A percentile compares a stretch with the other conserved stretches of the same genome.
Conservation (phyloP, 2,329 filamentous ascomycete species). For the Stemphylium beticola region DNA sequence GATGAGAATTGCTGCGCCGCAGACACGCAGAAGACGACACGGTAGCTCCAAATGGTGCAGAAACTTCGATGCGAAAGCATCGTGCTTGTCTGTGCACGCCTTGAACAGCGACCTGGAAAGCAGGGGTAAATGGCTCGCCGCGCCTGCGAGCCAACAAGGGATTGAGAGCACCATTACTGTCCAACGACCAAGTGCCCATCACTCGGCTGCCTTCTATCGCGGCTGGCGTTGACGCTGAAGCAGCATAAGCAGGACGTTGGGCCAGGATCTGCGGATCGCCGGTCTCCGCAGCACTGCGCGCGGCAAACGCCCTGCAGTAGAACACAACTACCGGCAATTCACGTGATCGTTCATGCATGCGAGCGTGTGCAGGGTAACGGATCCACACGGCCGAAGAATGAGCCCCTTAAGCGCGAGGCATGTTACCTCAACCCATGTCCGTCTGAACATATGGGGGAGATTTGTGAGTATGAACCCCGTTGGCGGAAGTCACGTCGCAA, state of each 20-base stretch:
- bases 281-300: not conserved
- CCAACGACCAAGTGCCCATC: not conserved
- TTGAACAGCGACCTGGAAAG: not conserved
- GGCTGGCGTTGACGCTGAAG: not conserved
- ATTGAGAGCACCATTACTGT: not conserved
- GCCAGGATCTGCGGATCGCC: not conserved
- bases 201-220: not conserved
- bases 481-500: no score
- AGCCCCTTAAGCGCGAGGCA: not conserved
- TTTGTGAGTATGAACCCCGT: not conserved
- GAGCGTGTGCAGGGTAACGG: not conserved
- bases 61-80: not conserved
- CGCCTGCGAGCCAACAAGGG: not conserved
- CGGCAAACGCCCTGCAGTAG: not conserved
- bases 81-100: not conserved
- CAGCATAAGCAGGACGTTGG: conserved; percentile 1
- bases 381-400: not conserved
- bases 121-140: not conserved
- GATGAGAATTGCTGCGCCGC: conserved; percentile 1
- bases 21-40: not conserved
- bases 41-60: not conserved
- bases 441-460: not conserved
- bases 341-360: conserved; percentile 2
- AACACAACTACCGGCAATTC: not conserved
- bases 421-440: not conserved